Base-by-base conservation (phyloP, 345 rosid species). In the Microthlaspi erraticum region DNA sequence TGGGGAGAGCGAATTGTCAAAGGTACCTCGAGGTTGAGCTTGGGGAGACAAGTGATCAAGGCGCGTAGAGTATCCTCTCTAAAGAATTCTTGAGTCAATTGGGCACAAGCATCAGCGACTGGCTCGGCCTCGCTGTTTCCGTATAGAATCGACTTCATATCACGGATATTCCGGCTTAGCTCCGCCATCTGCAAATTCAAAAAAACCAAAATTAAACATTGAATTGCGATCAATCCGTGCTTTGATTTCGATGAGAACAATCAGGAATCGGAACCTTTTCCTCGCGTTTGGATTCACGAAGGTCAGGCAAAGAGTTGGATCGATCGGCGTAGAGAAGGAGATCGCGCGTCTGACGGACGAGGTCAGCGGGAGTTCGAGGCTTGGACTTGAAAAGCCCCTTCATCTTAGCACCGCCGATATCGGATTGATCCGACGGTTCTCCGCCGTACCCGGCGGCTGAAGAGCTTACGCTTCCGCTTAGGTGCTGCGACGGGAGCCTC, bases 121-220 rank as follows among this genome's bases (percentile, higher is more conserved):
- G 99, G 99, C 83, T 95, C 99, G 10, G 97, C 84, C 72, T 95
- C 99, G 61, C 97, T 92, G 71, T 94, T 80, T 34, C 99, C 99
- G 69, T 94, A 94, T 36, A 94, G 95, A 83, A 91, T 84, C 3
- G 82, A 76, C 81, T 94, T 94, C 77, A 94, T 77, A 60, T 95
- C 99, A 84, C 96, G 83, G 14, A 92, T 76, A 74, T 83, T 88
- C 78, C 78, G 86, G 79, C 81, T 70, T 51, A 95, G 73, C 64
- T 95, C 99, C n/a, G 81, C 85, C 91, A 90, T 87, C 99, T 94
- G 79, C 52, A 72, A 1, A 26, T 26, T 26, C 29, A 3, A 13
- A 42, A 13, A 41, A 41, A 3, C n/a, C 1, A 33, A 60, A 43
- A 42, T 12, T 60, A 2, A 14, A 10, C 32, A 59, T 13, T 60